These are phyloP conservation scores for Multifurca ochricompacta DNA, from an alignment of 768 basidiomycete genomes.

Conservation along the genomic window DNA sequence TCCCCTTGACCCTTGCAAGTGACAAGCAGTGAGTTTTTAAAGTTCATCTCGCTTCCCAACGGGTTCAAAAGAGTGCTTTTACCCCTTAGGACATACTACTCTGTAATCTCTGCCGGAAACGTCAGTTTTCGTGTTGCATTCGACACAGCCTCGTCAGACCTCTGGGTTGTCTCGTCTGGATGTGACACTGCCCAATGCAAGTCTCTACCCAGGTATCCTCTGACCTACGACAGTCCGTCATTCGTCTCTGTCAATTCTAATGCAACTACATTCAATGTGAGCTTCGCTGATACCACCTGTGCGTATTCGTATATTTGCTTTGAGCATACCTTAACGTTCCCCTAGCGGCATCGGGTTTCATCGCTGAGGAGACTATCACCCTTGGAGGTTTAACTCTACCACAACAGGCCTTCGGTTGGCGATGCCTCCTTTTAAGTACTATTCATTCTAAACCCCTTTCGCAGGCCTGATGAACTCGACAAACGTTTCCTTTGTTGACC, in stretches of 20 bases:
- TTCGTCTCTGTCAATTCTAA: constrained; percentile 58
- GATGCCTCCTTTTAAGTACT: not conserved
- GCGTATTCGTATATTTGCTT: constrained; percentile 24
- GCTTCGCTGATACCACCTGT: constrained; percentile 68
- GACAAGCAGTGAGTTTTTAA: constrained; percentile 17
- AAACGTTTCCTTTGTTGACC: constrained; percentile 53
- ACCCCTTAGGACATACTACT: constrained; percentile 53
- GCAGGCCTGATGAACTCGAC: constrained; percentile 54
- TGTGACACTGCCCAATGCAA: constrained; percentile 52
- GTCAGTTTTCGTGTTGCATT: constrained; percentile 62
- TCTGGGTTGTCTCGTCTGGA: constrained; percentile 62
- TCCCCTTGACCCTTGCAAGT: constrained; percentile 14
- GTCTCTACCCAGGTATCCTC: constrained; percentile 59
- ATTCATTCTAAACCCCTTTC: not conserved
- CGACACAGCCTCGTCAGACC: constrained; percentile 68
- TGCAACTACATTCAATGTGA: constrained; percentile 46
- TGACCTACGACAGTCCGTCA: constrained; percentile 56
- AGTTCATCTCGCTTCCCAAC: not conserved
- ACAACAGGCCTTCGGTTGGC: constrained; percentile 62
- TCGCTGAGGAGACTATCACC: constrained; percentile 56
- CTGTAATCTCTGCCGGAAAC: constrained; percentile 49
- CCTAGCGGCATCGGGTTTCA: constrained; percentile 59
- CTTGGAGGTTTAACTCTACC: constrained; percentile 52
- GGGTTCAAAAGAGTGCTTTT: not conserved
- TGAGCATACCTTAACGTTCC: not conserved